phyloP scores from a whole-genome alignment of 1,284 basidiomycete species.

The Malassezia pachydermatis region DNA sequence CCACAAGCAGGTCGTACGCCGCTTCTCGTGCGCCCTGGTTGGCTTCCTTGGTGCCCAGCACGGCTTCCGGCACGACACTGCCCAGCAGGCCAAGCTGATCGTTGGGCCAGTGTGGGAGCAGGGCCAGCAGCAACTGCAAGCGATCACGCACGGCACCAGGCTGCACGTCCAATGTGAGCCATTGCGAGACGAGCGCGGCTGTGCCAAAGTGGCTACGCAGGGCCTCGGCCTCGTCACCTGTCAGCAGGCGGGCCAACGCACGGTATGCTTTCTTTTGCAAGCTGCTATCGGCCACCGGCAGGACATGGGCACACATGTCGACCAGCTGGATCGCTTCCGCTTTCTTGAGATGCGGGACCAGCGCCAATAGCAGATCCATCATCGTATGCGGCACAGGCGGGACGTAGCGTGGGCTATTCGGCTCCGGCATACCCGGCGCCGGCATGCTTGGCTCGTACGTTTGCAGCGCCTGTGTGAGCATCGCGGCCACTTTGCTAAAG shows the following conservation, averaged over 20 bases:
- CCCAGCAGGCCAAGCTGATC: conserved; percentile 74
- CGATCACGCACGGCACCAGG: conserved; percentile 80
- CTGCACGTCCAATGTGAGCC: conserved; percentile 53
- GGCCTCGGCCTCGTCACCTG: conserved; percentile 19
- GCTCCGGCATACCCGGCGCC: conserved; percentile 15
- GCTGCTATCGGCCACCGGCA: conserved; percentile 60
- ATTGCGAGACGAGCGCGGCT: conserved; percentile 26
- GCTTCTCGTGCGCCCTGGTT: conserved; percentile 81
- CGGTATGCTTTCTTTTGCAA: conserved; percentile 95
- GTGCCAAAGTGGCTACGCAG: conserved; percentile 20
- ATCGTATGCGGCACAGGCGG: conserved; percentile 61
- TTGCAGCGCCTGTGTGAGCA: conserved; percentile 65
- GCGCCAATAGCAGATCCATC: conserved; percentile 76
- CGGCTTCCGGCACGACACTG: conserved; percentile 81
- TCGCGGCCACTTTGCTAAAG: conserved; percentile 65
- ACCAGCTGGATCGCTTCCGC: conserved; percentile 48
- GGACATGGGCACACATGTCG: conserved; percentile 55
- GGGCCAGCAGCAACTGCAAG: conserved; percentile 62
- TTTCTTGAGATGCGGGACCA: conserved; percentile 56
- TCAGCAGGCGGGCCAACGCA: conserved; percentile 58
- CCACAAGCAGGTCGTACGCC: conserved; percentile 80
- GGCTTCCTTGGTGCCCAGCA: conserved; percentile 94
- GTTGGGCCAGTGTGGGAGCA: conserved; percentile 64
- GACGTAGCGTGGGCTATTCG: conserved; percentile 20
- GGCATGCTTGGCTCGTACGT: conserved; percentile 20